Percentiles rank a stretch among this genome's conserved stretches.
These are phyloP conservation scores for Curvularia verruculosa DNA, from an alignment of 2,329 filamentous ascomycete genomes.

Conservation along the genomic window DNA sequence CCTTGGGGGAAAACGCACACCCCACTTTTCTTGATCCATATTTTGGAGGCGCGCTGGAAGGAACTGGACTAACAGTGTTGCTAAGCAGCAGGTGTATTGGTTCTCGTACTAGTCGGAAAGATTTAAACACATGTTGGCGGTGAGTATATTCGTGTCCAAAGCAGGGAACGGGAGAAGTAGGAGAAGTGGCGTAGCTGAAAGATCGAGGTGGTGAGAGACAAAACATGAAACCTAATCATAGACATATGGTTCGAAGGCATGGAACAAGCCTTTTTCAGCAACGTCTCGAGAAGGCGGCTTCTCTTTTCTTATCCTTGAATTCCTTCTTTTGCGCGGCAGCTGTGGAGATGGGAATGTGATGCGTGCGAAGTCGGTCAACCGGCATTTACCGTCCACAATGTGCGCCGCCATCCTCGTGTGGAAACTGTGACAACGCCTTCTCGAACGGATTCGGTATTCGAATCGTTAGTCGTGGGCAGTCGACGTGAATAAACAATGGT, in stretches of 20 bases:
- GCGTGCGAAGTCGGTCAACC: conserved; percentile 25
- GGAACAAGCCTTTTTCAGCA: background rate
- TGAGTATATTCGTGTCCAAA: background rate
- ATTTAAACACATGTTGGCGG: background rate
- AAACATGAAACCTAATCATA: too few species aligned
- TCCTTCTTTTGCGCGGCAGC: background rate
- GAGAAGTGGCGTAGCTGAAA: background rate
- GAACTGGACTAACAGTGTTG: background rate
- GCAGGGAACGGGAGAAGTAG: background rate
- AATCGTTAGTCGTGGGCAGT: conserved; percentile 32
- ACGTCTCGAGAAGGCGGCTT: background rate
- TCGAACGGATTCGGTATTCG: conserved; percentile 20
- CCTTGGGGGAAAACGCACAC: background rate
- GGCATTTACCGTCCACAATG: conserved; percentile 43
- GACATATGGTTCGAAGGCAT: background rate
- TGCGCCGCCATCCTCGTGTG: conserved; percentile 42
- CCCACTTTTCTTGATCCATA: background rate
- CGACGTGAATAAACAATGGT: conserved; percentile 35
- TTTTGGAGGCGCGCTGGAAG: background rate
- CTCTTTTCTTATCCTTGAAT: background rate
- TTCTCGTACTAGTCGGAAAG: background rate
- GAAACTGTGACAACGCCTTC: conserved; percentile 38
- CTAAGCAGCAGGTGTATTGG: background rate
- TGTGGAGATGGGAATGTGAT: background rate
- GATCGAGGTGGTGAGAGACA: background rate